phyloP scores from a whole-genome alignment of 139 green algal species.

The Prasinococcaceae sp. region DNA sequence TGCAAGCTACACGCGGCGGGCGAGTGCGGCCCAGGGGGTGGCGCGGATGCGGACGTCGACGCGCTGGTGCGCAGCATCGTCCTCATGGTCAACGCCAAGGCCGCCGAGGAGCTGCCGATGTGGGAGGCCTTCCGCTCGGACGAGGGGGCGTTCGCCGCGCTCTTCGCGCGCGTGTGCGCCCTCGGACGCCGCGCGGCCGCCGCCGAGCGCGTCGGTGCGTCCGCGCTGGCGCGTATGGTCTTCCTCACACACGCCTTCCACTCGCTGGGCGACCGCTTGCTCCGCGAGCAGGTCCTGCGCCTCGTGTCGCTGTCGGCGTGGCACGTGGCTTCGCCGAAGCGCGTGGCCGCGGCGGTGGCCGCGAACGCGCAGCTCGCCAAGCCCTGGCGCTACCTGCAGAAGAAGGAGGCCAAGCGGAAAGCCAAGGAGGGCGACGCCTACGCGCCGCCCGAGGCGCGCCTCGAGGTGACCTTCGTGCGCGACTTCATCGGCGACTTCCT shows the following conservation, averaged over 20 bases:
- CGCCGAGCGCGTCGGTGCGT: too few relatives aligned
- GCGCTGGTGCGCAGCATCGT: constrained; percentile 75
- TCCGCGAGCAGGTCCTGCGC: constrained; percentile 48
- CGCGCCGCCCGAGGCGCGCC: constrained; percentile 33
- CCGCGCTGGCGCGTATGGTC: too few relatives aligned
- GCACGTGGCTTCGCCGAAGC: constrained; percentile 51
- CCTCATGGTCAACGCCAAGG: constrained; percentile 89
- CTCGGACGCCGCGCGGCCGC: too few relatives aligned
- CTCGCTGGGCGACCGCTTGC: constrained; percentile 75
- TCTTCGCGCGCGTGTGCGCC: too few relatives aligned
- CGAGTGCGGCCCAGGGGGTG: too few relatives aligned
- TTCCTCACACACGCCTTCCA: too few relatives aligned
- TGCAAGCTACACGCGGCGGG: too few relatives aligned
- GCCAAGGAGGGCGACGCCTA: constrained; percentile 23
- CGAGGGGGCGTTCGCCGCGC: too few relatives aligned
- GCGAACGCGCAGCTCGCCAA: constrained; percentile 52
- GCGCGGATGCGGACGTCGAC: too few relatives aligned
- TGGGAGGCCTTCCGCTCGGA: too few relatives aligned
- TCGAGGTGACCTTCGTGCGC: constrained; percentile 60
- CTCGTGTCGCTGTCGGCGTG: constrained; percentile 77
- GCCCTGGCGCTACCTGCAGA: constrained; percentile 64
- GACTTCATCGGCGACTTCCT: constrained; percentile 57
- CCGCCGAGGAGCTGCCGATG: too few relatives aligned
- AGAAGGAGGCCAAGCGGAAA: constrained; percentile 63
- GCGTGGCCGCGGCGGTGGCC: constrained; percentile 72